Base-by-base conservation (phyloP, 257 asterid genomes). In the Plantago major region DNA sequence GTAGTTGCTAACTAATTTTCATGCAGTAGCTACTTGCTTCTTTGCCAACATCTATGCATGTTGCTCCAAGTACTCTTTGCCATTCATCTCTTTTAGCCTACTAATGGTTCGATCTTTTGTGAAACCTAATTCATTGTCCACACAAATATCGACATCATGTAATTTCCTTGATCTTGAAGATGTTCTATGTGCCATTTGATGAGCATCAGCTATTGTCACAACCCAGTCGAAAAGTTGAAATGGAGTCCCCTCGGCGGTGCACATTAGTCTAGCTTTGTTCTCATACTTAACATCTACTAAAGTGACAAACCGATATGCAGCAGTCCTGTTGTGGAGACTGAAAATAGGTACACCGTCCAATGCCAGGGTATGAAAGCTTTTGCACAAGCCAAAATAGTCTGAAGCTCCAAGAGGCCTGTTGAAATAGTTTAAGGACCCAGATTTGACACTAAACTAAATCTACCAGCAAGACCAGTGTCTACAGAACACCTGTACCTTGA, bases 231-330 rank as follows among this genome's bases (percentile, higher is more conserved):
- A 81, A 52, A 92, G 97, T 62, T 92, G 82, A 3, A 69, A 2
- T 1, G 97, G 96, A 47, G 87, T 76, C 13, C 85, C 99, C 85
- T 86, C 96, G 2, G 97, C 96, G 0, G 94, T 81, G 74, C 96
- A 89, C 42, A 86, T 38, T 67, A 92, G 66, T 61, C 97, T 73
- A 61, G 80, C 96, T 76, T 71, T 81, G 66, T 84, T 89, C 76
- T 92, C 99, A 55, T 92, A 92, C 81, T 86, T 89, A n/a, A 92
- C 99, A 74, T 92, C 99, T 30, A 89, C 87, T 76, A 92, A 79
- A 62, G 94, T 86, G 74, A 89, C 95, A 81, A 92, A 92, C 66
- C 97, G 97, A 74, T 89, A 87, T 11, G 99, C 99, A 52, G 97
- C 91, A 52, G 84, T 74, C 79, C 84, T 80, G 73, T 86, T 92